Percentiles rank a stretch among this genome's conserved stretches.
Evolutionary conservation across 441 rosid genomes (phyloP).

Genomic region (Syzygium malaccense): DNA sequence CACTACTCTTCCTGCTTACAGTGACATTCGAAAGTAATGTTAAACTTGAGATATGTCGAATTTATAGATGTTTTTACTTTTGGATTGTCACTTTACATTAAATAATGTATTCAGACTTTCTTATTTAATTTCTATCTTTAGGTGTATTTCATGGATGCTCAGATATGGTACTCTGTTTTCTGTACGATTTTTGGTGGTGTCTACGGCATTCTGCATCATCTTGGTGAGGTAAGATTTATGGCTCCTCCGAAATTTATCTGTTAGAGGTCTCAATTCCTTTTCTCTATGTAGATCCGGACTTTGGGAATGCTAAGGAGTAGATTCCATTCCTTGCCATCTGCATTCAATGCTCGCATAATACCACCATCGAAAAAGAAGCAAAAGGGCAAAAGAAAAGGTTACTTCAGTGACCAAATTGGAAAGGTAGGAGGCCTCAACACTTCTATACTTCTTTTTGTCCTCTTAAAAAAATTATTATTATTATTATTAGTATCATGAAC

Average conservation of each 20-base stretch:
- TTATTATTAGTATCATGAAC: background rate
- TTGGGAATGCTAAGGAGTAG: constrained; percentile 98
- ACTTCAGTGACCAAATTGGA: constrained; percentile 35
- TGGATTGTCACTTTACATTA: background rate
- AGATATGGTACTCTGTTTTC: constrained; percentile 99
- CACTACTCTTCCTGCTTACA: background rate
- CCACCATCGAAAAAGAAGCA: constrained; percentile 53
- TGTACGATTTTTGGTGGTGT: constrained; percentile 88
- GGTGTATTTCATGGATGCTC: constrained; percentile 99
- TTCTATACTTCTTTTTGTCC: background rate
- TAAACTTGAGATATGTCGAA: background rate
- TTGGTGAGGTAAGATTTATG: constrained; percentile 76
- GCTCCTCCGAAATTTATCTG: constrained; percentile 3
- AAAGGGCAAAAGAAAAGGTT: constrained; percentile 31
- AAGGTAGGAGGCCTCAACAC: constrained; percentile 37
- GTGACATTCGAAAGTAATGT: background rate
- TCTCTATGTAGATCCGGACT: constrained; percentile 72
- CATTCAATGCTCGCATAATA: constrained; percentile 67
- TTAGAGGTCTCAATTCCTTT: constrained; percentile 17
- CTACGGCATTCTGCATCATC: constrained; percentile 96
- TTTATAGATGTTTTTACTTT: background rate
- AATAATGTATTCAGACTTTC: background rate
- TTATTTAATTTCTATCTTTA: constrained; percentile 13
- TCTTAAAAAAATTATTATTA: background rate
- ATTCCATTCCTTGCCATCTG: constrained; percentile 85